phyloP scores from a whole-genome alignment of 257 asterid species.

The Petunia secreta region DNA sequence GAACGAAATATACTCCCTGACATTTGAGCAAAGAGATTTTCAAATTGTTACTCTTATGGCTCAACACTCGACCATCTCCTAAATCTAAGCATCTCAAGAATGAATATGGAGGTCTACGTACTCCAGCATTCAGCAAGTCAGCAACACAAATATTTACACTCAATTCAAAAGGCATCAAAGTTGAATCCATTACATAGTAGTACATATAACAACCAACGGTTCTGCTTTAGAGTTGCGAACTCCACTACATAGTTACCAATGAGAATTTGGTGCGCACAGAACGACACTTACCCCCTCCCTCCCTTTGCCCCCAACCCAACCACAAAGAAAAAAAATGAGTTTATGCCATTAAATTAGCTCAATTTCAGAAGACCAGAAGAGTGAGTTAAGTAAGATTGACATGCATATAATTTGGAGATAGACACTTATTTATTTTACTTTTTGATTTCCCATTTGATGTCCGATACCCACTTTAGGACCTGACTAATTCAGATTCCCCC shows the following conservation, averaged over 20 bases:
- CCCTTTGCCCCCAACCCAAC: background rate
- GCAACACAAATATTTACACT: background rate
- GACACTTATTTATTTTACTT: background rate
- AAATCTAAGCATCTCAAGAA: background rate
- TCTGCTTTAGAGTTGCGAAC: background rate
- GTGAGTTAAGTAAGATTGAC: conserved; percentile 2
- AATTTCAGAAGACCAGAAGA: background rate
- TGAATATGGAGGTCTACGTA: background rate
- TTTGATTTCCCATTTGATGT: too few relatives aligned
- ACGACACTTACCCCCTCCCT: background rate
- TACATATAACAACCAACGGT: background rate
- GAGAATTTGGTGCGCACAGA: background rate
- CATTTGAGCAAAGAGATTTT: too few relatives aligned
- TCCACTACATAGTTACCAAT: background rate
- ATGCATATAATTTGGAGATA: background rate
- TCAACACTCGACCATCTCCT: background rate
- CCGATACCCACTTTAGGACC: too few relatives aligned
- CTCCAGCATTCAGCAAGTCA: background rate
- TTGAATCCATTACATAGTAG: background rate
- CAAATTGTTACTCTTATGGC: too few relatives aligned
- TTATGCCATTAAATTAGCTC: background rate
- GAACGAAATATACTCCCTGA: too few relatives aligned
- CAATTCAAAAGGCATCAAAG: background rate
- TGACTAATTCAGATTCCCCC: too few relatives aligned
- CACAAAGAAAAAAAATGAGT: background rate